phyloP scores from a whole-genome alignment of 208 protist species.

The Angomonas desouzai region DNA sequence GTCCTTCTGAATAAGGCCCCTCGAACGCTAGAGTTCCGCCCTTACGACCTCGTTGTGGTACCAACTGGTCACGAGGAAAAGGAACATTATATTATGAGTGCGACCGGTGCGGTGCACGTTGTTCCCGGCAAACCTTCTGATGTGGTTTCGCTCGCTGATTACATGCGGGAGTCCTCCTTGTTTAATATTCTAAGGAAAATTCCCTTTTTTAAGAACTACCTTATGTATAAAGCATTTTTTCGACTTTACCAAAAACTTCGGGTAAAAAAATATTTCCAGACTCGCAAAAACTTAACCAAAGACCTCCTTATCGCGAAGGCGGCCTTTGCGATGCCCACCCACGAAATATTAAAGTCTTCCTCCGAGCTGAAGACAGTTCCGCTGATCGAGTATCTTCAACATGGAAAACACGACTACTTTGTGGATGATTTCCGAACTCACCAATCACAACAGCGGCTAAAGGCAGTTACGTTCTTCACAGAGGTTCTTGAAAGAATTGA shows the following conservation, averaged over 20 bases:
- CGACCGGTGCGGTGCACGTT: constrained; percentile 92
- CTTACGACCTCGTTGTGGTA: constrained; percentile 91
- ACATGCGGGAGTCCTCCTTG: constrained; percentile 88
- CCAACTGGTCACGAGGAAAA: constrained; percentile 56
- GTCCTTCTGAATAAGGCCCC: constrained; percentile 86
- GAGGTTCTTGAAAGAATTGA: constrained; percentile 78
- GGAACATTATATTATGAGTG: constrained; percentile 94
- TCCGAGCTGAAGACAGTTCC: constrained; percentile 72
- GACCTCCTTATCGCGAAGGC: constrained; percentile 83
- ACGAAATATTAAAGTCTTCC: constrained; percentile 78
- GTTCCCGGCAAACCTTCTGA: constrained; percentile 83
- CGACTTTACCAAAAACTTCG: constrained; percentile 75
- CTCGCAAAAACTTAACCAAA: constrained; percentile 55
- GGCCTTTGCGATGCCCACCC: constrained; percentile 74
- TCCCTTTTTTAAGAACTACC: constrained; percentile 90
- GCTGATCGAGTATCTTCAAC: constrained; percentile 75
- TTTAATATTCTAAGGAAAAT: constrained; percentile 92
- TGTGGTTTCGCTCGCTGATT: constrained; percentile 89
- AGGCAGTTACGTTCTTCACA: constrained; percentile 45
- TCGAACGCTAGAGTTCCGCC: constrained; percentile 80
- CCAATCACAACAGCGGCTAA: constrained; percentile 74
- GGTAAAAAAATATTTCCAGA: constrained; percentile 69
- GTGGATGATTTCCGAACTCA: constrained; percentile 77
- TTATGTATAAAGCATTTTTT: constrained; percentile 90
- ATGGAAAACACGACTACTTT: constrained; percentile 86